Conservation (phyloP, 2,329 filamentous ascomycete genomes). For the Pestalotiopsis sp. region DNA sequence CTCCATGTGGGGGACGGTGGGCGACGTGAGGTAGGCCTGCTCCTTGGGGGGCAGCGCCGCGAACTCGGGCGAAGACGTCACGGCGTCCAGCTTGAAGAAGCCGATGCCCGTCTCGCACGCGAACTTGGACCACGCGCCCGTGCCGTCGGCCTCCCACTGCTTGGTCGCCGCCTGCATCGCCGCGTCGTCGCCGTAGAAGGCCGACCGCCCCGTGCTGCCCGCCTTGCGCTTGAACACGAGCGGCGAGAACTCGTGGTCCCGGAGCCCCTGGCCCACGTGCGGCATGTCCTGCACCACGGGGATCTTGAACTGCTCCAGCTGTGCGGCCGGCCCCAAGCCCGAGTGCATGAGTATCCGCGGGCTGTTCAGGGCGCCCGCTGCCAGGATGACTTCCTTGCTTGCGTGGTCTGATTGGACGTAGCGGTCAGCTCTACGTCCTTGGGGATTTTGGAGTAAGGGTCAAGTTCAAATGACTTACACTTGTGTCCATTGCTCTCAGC, state of each 20-base stretch:
- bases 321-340: constrained; percentile 41
- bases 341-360: constrained; percentile 49
- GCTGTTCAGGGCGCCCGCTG: constrained; percentile 42
- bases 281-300: constrained; percentile 37
- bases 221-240: constrained; percentile 42
- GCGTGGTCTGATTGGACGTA: constrained; percentile 26
- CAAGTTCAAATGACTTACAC: constrained; percentile 42
- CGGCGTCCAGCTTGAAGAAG: constrained; percentile 44
- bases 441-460: not conserved
- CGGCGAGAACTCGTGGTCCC: constrained; percentile 42
- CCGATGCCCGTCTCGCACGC: constrained; percentile 43
- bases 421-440: not conserved
- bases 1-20: constrained; percentile 61
- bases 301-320: constrained; percentile 37
- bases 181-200: constrained; percentile 46
- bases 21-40: constrained; percentile 46
- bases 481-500: constrained; percentile 43
- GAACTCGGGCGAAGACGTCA: constrained; percentile 50
- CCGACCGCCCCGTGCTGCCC: constrained; percentile 42
- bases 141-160: constrained; percentile 48
- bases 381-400: constrained; percentile 46
- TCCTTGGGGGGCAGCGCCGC: constrained; percentile 45
- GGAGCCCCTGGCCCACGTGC: constrained; percentile 41
- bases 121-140: constrained; percentile 42
- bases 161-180: constrained; percentile 46